Evolutionary conservation across 306 rosid genomes (phyloP), one percentile per base, ranked within the genome.

Genomic region (Sicyos baderoa): DNA sequence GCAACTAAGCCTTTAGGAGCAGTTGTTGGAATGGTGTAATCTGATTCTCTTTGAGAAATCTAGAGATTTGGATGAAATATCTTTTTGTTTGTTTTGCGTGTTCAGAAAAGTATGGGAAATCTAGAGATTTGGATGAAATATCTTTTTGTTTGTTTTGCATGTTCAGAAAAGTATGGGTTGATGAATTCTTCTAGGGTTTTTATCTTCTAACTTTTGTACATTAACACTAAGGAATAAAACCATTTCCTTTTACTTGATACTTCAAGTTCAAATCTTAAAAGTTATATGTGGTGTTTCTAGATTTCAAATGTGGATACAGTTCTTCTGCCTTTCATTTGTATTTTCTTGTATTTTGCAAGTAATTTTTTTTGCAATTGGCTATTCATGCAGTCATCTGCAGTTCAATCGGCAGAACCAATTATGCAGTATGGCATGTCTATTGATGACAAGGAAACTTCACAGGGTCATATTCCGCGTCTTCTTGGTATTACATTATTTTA

Each of bases 381-480:
- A 21, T 67, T 76, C 75, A 44, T 73, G 52, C 86, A 92, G 97
- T 79, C 95, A 59, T 89, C 96, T 79, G 84, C 93, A 50, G 86
- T 84, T 16, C 87, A 86, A 73, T 86, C 89, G 21, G 89, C 88
- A 75, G 89, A 89, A 91, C 81, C 86, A 69, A 84, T 88, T 68
- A 93, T 93, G 97, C 80, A 79, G 78, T 89, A 82, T 79, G 97
- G 98, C 29, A 87, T 83, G 75, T 82, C 86, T 57, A 87, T 86
- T 76, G 98, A 85, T 79, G 90, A 79, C 45, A 78, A 73, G 32
- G 91, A 82, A 68, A 76, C 85, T 74, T 60, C 78, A 44, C 88
- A 79, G 81, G 93, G 95, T 66, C 86, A 85, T 74, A 86, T 93
- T 82, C 98, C 98, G 1, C 95, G 98, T 68, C 98, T 93, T 85